A percentile compares a stretch with the other conserved stretches of the same genome.
Conservation (phyloP, 2,329 filamentous ascomycete species). For the Colletotrichum sp. region DNA sequence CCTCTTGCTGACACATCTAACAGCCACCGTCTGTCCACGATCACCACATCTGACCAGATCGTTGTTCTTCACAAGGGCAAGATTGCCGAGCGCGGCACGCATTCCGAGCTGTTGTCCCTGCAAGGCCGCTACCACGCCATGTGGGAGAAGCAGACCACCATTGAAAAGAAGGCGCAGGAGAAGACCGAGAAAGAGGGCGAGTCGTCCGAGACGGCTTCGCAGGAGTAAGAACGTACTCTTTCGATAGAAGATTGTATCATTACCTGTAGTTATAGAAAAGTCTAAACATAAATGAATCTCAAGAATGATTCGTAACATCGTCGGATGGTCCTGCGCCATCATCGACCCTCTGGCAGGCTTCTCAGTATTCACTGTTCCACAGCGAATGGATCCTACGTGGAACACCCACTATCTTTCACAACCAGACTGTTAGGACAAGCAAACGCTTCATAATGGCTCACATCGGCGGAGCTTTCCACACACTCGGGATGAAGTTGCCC, state of each 20-base stretch:
- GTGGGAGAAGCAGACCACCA: conserved; percentile 56
- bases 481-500: neutral
- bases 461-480: neutral
- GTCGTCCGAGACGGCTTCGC: conserved; percentile 11
- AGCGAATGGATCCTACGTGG: neutral
- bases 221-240: neutral
- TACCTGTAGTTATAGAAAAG: neutral
- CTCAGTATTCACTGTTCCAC: neutral
- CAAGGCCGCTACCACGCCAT: conserved; percentile 55
- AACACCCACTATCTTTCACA: neutral
- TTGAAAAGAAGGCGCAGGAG: conserved; percentile 37
- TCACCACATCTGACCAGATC: conserved; percentile 60
- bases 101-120: conserved; percentile 48
- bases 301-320: neutral
- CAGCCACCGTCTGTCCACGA: conserved; percentile 62
- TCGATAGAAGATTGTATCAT: neutral
- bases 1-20: neutral
- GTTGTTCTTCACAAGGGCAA: conserved; percentile 57
- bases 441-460: neutral
- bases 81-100: conserved; percentile 56
- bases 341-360: neutral
- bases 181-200: conserved; percentile 16
- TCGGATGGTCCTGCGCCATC: neutral
- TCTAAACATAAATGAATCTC: neutral
- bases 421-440: neutral